Conservation (phyloP, 352 stramenopile genomes). For the Phytophthora cactorum region DNA sequence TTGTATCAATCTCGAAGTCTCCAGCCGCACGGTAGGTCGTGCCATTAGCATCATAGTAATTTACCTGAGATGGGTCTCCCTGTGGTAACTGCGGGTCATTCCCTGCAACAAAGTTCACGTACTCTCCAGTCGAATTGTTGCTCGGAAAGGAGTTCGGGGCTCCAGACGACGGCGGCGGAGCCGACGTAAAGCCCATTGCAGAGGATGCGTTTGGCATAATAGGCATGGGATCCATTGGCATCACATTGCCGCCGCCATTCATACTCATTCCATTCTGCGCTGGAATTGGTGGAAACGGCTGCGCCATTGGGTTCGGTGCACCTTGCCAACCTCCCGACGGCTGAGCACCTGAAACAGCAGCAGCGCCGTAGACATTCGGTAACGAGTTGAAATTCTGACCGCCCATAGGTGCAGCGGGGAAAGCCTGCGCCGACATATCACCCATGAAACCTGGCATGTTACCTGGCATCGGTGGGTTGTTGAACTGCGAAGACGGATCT, state of each 20-base stretch:
- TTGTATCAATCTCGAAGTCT: slow-evolving; percentile 56
- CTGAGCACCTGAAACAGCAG: slow-evolving; percentile 18
- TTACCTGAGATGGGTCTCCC: slow-evolving; percentile 50
- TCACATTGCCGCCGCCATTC: slow-evolving; percentile 22
- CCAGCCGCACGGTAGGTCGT: slow-evolving; percentile 67
- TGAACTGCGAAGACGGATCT: slow-evolving; percentile 36
- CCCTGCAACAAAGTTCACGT: slow-evolving; percentile 55
- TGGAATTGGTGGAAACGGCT: slow-evolving; percentile 22
- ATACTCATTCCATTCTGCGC: slow-evolving; percentile 24
- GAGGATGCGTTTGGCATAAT: slow-evolving; percentile 28
- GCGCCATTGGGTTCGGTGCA: slow-evolving; percentile 23
- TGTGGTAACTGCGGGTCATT: slow-evolving; percentile 58
- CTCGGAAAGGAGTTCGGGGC: slow-evolving; percentile 24
- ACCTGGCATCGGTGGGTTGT: slow-evolving; percentile 18
- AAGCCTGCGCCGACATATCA: slow-evolving; percentile 35
- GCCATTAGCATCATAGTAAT: slow-evolving; percentile 72
- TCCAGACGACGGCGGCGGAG: slow-evolving; percentile 17
- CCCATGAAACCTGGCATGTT: slow-evolving; percentile 38
- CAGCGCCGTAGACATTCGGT: slow-evolving; percentile 32
- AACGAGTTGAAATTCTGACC: slow-evolving; percentile 34
- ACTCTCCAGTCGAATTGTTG: slow-evolving; percentile 30
- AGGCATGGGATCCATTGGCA: slow-evolving; percentile 34
- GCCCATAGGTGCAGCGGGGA: slow-evolving; percentile 24
- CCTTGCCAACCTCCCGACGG: slow-evolving; percentile 32
- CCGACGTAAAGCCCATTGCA: slow-evolving; percentile 28